phyloP scores from a whole-genome alignment of 768 basidiomycete genomes.

The Rhizopogon salebrosus region DNA sequence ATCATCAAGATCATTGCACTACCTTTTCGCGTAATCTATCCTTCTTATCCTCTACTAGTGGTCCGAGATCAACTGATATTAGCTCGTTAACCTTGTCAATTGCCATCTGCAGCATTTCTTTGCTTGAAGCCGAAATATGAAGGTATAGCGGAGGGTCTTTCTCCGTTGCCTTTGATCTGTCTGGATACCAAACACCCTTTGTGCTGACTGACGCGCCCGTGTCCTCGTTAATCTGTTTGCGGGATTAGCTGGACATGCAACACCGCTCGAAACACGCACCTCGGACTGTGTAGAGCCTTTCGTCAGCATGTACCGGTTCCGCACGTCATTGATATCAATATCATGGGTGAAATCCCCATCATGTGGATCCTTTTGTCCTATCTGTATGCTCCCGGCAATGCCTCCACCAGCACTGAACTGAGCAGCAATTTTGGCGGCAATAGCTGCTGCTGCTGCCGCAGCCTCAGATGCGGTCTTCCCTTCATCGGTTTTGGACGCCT shows the following conservation, averaged over 20 bases:
- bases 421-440: conserved; percentile 93
- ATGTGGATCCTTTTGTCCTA: conserved; percentile 55
- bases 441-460: conserved; percentile 75
- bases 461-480: conserved; percentile 51
- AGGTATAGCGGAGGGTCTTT: conserved; percentile 92
- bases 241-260: conserved; percentile 2
- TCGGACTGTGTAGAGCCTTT: conserved; percentile 90
- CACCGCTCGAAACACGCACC: conserved; percentile 39
- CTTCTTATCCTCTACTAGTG: conserved; percentile 76
- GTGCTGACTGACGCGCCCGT: conserved; percentile 92
- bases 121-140: conserved; percentile 77
- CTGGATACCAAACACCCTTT: conserved; percentile 95
- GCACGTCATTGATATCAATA: conserved; percentile 94
- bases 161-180: conserved; percentile 84
- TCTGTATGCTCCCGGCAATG: conserved; percentile 34
- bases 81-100: conserved; percentile 72
- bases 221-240: conserved; percentile 75
- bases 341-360: conserved; percentile 84
- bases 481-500: conserved; percentile 43
- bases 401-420: conserved; percentile 55
- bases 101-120: conserved; percentile 61
- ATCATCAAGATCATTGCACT: background rate
- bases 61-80: conserved; percentile 69
- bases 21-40: conserved; percentile 66
- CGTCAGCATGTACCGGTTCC: conserved; percentile 92